Percentiles rank a stretch among this genome's conserved stretches.
These are phyloP conservation scores for Aspergillus oerlinghausenensis DNA, from an alignment of 2,329 filamentous ascomycete genomes.

Conservation along the genomic window DNA sequence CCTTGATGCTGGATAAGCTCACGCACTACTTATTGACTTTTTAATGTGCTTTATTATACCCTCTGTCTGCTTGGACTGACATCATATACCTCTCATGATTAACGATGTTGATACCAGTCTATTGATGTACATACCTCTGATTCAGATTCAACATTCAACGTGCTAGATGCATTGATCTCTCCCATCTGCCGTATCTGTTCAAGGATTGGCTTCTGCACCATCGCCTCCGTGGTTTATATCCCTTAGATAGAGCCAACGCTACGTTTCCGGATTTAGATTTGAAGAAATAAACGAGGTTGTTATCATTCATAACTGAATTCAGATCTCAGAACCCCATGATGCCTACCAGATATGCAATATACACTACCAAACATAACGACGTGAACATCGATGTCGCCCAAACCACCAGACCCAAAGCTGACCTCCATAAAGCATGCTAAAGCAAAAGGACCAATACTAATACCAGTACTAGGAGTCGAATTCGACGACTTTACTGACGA, in stretches of 20 bases:
- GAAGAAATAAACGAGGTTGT: too few species aligned
- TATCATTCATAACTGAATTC: background rate
- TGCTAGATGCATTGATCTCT: background rate
- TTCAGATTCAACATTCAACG: background rate
- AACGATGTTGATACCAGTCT: background rate
- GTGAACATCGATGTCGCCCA: background rate
- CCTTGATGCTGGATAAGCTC: background rate
- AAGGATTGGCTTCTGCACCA: background rate
- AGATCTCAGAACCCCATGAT: background rate
- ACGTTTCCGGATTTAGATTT: too few species aligned
- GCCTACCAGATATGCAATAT: background rate
- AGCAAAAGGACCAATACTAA: constrained; percentile 4
- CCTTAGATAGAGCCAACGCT: too few species aligned
- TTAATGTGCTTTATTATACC: background rate
- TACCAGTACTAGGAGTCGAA: constrained; percentile 26
- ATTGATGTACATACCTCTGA: background rate
- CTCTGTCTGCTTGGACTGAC: background rate
- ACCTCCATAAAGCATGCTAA: background rate
- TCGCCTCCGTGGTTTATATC: too few species aligned
- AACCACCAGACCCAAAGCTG: background rate
- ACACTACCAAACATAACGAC: background rate
- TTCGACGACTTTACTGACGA: constrained; percentile 38
- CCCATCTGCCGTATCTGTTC: background rate
- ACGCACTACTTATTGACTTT: background rate
- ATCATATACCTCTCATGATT: background rate